Evolutionary conservation across 2,329 filamentous ascomycete genomes (phyloP), one percentile per base, ranked within the genome.

Genomic region (Emmonsiellopsis sp.): DNA sequence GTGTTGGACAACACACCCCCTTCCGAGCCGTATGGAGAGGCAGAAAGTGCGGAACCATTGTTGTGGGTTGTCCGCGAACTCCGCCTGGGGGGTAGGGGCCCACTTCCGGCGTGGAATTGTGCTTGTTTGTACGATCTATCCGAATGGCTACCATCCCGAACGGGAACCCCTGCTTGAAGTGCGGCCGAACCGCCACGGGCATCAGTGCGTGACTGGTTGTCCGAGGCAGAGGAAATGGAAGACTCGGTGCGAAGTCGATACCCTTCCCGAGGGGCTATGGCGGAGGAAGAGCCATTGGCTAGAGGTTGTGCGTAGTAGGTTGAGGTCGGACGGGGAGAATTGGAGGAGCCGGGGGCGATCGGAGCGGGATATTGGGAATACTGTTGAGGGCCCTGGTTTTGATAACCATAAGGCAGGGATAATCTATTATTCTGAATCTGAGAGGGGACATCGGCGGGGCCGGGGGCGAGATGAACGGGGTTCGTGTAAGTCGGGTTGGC

Each of bases 51-150:
- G 7, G 69, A 54, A 11, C 61, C 67, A 51, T 60, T 67, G 40
- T 60, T 59, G 57, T 81, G 79, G 69, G 86, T 80, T 44, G 86
- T 83, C 66, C 84, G 82, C 9, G 90, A 95, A 63, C 84, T 86
- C 65, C 86, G 81, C 62, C 90, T 82, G 42, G 87, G 86, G 44
- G 89, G 88, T 55, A 86, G 69, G 11, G 84, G 81, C 5, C 80
- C 82, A 65, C 80, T 83, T 11, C 75, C 78, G 32, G 72, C 68
- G 38, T 78, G 74, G 48, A 80, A 75, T 59, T 81, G 82, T 50
- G 77, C 75, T 56, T 81, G 77, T 52, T 81, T 80, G 66, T 91
- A 89, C 32, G 81, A 76, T 59, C 83, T 79, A 57, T 88, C 84
- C 64, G 79, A 79, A 63, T 87, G 81, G 64, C 83, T 89, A 20